Evolutionary conservation across 2,329 filamentous ascomycete genomes (phyloP).

Genomic region (Graphiopsis chlorocephala): DNA sequence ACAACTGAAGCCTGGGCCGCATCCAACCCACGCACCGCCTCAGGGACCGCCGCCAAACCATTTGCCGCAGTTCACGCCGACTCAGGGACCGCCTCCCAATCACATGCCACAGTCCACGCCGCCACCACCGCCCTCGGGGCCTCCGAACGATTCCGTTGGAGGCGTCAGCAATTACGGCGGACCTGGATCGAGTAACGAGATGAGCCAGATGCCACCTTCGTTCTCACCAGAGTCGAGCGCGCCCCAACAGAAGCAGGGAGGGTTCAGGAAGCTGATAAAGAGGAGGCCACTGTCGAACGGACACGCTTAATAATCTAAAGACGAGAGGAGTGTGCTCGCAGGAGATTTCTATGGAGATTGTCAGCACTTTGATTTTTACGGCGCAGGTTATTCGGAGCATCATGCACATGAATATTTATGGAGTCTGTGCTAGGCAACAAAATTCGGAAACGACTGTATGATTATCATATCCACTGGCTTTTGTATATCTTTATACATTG

Average conservation of each 20-base stretch:
- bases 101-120: neutral
- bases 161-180: neutral
- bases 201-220: slow-evolving; percentile 9
- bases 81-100: neutral
- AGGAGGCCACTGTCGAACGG: slow-evolving; percentile 1
- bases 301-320: neutral
- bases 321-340: neutral
- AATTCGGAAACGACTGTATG: neutral
- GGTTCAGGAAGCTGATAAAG: slow-evolving; percentile 18
- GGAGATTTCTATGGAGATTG: neutral
- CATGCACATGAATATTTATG: neutral
- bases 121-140: neutral
- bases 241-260: slow-evolving; percentile 11
- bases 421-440: neutral
- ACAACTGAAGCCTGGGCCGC: neutral
- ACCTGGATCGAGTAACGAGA: neutral
- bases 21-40: neutral
- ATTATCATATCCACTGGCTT: neutral
- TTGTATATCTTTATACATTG: neutral
- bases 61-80: neutral
- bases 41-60: neutral
- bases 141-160: neutral
- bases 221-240: slow-evolving; percentile 10
- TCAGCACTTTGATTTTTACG: neutral
- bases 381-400: neutral